Evolutionary conservation across 176 grass and related monocot species (phyloP).

Genomic region (Oryza australiensis): DNA sequence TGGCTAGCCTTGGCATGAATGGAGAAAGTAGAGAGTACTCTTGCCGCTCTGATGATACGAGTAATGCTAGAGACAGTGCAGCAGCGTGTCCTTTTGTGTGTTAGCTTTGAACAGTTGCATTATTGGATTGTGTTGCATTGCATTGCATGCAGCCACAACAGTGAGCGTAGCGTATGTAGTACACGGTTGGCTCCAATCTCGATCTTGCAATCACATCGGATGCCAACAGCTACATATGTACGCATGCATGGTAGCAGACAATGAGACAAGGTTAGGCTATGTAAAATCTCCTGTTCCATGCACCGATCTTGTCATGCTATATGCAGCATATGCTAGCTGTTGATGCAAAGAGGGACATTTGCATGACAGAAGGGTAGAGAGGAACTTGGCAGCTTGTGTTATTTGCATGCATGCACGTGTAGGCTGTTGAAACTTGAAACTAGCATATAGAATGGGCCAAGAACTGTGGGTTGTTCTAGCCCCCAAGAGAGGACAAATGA

Average conservation of each 20-base stretch:
- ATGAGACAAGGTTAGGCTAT: constrained; percentile 54
- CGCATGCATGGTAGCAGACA: constrained; percentile 34
- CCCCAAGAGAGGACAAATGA: not conserved
- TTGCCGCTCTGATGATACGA: constrained; percentile 40
- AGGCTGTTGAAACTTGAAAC: constrained; percentile 12
- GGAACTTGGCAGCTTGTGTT: constrained; percentile 6
- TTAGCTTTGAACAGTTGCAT: not conserved
- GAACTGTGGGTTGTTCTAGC: constrained; percentile 45
- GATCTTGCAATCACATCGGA: constrained; percentile 26
- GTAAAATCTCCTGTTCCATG: constrained; percentile 33
- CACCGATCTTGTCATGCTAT: constrained; percentile 54
- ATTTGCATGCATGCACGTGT: not conserved
- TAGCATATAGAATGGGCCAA: constrained; percentile 18
- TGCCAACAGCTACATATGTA: constrained; percentile 8
- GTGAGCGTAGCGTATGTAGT: not conserved
- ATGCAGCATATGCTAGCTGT: not conserved
- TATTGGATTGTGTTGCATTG: not conserved
- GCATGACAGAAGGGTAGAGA: constrained; percentile 11
- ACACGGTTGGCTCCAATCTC: constrained; percentile 18
- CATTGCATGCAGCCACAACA: constrained; percentile 16
- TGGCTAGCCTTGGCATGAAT: constrained; percentile 43
- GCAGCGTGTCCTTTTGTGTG: constrained; percentile 4
- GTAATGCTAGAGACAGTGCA: not conserved
- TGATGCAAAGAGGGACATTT: constrained; percentile 31
- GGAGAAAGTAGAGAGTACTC: constrained; percentile 15